These are phyloP conservation scores for Aureobasidium melanogenum DNA, from an alignment of 2,329 filamentous ascomycete genomes.

Conservation along the genomic window DNA sequence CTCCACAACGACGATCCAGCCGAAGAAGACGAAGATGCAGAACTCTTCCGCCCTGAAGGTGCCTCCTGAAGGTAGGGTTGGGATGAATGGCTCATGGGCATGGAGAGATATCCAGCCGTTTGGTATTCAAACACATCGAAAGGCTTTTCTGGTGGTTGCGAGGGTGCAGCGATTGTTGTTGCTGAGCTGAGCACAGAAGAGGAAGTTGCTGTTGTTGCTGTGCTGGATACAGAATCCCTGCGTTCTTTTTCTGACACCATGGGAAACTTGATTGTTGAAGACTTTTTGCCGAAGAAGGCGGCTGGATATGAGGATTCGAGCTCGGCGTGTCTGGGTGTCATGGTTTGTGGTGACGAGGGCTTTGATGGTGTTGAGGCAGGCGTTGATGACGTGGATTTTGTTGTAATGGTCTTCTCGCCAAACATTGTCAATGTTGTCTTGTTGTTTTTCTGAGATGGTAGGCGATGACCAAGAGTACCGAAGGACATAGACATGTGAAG, in stretches of 20 bases:
- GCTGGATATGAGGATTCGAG: neutral
- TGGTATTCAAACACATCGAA: constrained; percentile 4
- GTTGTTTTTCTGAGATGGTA: neutral
- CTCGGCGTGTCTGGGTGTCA: neutral
- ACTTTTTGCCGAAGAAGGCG: neutral
- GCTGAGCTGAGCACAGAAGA: neutral
- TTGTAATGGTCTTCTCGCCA: neutral
- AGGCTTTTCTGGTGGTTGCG: neutral
- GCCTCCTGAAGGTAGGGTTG: neutral
- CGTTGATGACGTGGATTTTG: neutral
- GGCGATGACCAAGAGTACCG: too few species aligned
- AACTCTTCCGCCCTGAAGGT: neutral
- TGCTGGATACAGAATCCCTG: neutral
- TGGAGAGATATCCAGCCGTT: neutral
- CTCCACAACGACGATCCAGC: too few species aligned
- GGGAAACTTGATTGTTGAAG: neutral
- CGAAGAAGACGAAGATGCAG: neutral
- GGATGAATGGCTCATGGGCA: neutral
- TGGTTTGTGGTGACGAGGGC: neutral
- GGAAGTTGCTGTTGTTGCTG: neutral
- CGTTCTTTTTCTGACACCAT: neutral
- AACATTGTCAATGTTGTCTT: neutral
- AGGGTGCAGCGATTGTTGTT: neutral
- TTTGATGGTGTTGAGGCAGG: neutral
- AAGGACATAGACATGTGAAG: neutral